Percentiles rank a stretch among this genome's conserved stretches.
phyloP scores from a whole-genome alignment of 1,284 basidiomycete genomes.

The Moniliella sp. region DNA sequence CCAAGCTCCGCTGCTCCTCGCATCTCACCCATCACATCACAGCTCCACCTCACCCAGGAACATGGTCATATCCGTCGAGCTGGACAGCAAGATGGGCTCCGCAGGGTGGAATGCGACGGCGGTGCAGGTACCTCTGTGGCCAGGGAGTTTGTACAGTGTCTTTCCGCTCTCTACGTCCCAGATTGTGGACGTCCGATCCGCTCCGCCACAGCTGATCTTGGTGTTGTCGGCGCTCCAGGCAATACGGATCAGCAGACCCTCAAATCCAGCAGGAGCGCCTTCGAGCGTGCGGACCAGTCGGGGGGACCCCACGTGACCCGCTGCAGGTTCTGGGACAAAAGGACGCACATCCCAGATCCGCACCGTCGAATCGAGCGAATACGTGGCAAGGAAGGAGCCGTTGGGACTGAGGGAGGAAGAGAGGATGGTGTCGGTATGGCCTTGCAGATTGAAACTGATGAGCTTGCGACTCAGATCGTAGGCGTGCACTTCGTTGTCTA shows the following conservation, averaged over 20 bases:
- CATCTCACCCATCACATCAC: too few relatives aligned
- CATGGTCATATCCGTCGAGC: conserved; percentile 22
- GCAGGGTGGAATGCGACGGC: conserved; percentile 27
- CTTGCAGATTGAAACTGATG: conserved; percentile 13
- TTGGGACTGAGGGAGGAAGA: conserved; percentile 19
- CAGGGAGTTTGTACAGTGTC: conserved; percentile 29
- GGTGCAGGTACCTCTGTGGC: conserved; percentile 30
- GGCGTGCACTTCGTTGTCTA: conserved; percentile 32
- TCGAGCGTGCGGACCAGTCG: conserved; percentile 21
- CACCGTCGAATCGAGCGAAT: conserved; percentile 22
- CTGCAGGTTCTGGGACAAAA: conserved; percentile 22
- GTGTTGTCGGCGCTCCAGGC: conserved; percentile 21
- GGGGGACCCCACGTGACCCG: conserved; percentile 9
- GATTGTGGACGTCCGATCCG: conserved; percentile 26
- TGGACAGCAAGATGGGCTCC: conserved; percentile 25
- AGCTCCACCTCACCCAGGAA: conserved; percentile 21
- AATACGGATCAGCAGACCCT: conserved; percentile 19
- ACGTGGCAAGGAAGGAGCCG: conserved; percentile 25
- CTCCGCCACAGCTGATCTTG: conserved; percentile 19
- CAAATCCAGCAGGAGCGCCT: conserved; percentile 25
- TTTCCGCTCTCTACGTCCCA: conserved; percentile 21
- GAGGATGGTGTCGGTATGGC: conserved; percentile 20
- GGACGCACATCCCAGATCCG: conserved; percentile 33
- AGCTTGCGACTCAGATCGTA: conserved; percentile 20
- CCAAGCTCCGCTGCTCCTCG: too few relatives aligned